phyloP scores from a whole-genome alignment of 441 rosid species.

The Pelargonium myrrhifolium region DNA sequence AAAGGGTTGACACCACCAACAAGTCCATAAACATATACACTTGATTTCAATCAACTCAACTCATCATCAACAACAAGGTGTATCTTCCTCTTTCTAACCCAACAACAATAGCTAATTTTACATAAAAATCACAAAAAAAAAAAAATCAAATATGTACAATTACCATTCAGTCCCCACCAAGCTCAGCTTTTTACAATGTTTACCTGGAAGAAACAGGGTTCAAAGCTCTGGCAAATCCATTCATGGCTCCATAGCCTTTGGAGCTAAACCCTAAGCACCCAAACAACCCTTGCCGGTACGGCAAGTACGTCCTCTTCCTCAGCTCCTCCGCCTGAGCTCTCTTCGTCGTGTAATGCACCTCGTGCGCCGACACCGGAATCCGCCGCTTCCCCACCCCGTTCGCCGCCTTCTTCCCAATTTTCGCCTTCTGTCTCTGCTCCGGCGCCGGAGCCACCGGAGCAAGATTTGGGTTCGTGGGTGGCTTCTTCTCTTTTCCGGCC shows the following conservation, averaged over 20 bases:
- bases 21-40: not conserved
- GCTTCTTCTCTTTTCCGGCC: slow-evolving; percentile 47
- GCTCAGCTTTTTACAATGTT: slow-evolving; percentile 3
- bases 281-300: slow-evolving; percentile 81
- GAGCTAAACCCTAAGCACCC: slow-evolving; percentile 95
- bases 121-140: not conserved
- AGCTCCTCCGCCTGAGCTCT: slow-evolving; percentile 93
- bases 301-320: slow-evolving; percentile 90
- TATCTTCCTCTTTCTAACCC: not conserved
- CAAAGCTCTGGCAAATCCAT: slow-evolving; percentile 74
- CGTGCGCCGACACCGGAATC: slow-evolving; percentile 72
- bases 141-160: not conserved
- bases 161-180: not conserved
- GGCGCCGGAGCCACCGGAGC: not conserved
- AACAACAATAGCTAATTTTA: not conserved
- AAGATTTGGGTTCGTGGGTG: slow-evolving; percentile 18
- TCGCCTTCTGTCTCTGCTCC: slow-evolving; percentile 12
- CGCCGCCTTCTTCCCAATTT: slow-evolving; percentile 42
- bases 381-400: slow-evolving; percentile 72
- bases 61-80: not conserved
- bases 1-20: not conserved
- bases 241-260: slow-evolving; percentile 87
- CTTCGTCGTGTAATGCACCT: slow-evolving; percentile 75
- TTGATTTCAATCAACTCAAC: not conserved
- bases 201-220: slow-evolving; percentile 92